Evolutionary conservation across 1,139 yeast genomes (phyloP).

Genomic region (Geotrichum carabidarum): DNA sequence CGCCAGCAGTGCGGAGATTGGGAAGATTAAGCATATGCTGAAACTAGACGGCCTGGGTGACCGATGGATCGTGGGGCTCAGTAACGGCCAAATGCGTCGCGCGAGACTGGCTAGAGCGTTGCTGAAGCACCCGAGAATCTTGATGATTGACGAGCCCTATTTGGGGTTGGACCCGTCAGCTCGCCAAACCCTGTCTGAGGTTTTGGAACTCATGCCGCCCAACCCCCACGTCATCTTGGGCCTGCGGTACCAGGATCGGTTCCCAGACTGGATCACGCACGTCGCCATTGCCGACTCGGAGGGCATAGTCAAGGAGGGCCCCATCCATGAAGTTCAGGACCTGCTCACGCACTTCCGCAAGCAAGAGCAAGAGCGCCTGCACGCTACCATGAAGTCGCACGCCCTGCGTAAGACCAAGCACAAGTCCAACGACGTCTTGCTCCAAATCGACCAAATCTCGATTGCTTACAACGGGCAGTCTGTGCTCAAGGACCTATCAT

Average conservation of each 20-base stretch:
- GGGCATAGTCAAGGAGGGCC: conserved; percentile 53
- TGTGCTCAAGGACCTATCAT: conserved; percentile 54
- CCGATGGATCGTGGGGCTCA: conserved; percentile 79
- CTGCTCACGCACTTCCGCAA: conserved; percentile 34
- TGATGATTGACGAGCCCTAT: conserved; percentile 85
- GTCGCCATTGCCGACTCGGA: conserved; percentile 54
- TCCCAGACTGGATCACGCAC: conserved; percentile 77
- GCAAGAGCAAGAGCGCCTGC: conserved; percentile 18
- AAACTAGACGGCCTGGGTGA: conserved; percentile 53
- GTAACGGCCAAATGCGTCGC: conserved; percentile 90
- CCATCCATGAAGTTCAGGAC: conserved; percentile 35
- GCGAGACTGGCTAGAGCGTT: conserved; percentile 79
- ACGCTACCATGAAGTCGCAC: not conserved
- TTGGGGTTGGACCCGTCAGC: conserved; percentile 83
- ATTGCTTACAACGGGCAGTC: conserved; percentile 62
- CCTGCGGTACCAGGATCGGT: conserved; percentile 62
- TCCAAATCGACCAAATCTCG: conserved; percentile 60
- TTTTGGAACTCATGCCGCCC: conserved; percentile 41
- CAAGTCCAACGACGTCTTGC: conserved; percentile 31
- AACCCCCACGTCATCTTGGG: conserved; percentile 59
- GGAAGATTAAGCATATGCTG: conserved; percentile 47
- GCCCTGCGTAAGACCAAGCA: not conserved
- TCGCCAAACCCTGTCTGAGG: conserved; percentile 52
- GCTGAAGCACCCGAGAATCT: conserved; percentile 56
- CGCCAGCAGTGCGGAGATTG: conserved; percentile 30